phyloP scores from a whole-genome alignment of 2,329 filamentous ascomycete species.

The Aspergillus floridensis region DNA sequence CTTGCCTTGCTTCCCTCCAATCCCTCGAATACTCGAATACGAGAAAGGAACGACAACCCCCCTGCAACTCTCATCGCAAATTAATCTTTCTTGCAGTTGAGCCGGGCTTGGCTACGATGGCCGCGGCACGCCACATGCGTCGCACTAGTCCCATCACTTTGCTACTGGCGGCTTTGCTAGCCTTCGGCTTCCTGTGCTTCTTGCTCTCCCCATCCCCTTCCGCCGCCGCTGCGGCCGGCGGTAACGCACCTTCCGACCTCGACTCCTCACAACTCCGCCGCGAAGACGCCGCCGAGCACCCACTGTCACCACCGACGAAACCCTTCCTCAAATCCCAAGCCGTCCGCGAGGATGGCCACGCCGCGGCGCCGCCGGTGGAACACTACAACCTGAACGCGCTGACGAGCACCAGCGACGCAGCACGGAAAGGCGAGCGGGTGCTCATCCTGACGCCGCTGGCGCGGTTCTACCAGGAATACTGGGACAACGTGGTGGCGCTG shows the following conservation, averaged over 20 bases:
- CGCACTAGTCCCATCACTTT: slow-evolving; percentile 76
- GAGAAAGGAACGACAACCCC: neutral
- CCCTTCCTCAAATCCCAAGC: slow-evolving; percentile 68
- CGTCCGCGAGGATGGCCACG: slow-evolving; percentile 45
- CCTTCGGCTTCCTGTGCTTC: slow-evolving; percentile 65
- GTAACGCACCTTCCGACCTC: slow-evolving; percentile 37
- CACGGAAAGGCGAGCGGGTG: slow-evolving; percentile 77
- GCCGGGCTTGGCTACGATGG: slow-evolving; percentile 46
- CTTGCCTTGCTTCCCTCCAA: neutral
- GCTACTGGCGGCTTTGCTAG: slow-evolving; percentile 67
- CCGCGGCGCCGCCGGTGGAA: slow-evolving; percentile 74
- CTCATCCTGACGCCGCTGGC: slow-evolving; percentile 91
- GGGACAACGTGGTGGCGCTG: slow-evolving; percentile 84
- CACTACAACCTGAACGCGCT: slow-evolving; percentile 96
- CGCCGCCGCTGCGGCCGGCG: slow-evolving; percentile 46
- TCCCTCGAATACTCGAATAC: neutral
- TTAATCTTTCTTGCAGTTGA: neutral
- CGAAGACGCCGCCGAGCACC: slow-evolving; percentile 62
- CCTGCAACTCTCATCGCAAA: neutral
- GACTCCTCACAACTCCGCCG: slow-evolving; percentile 50
- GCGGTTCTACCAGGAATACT: slow-evolving; percentile 90
- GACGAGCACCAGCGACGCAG: slow-evolving; percentile 73
- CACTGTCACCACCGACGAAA: slow-evolving; percentile 70
- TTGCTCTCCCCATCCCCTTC: slow-evolving; percentile 50
- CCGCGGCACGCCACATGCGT: slow-evolving; percentile 66